Percentiles rank a stretch among this genome's conserved stretches.
Evolutionary conservation across 225 moss, liverwort and hornwort species (phyloP).

Genomic region (Lunularia cruciata): DNA sequence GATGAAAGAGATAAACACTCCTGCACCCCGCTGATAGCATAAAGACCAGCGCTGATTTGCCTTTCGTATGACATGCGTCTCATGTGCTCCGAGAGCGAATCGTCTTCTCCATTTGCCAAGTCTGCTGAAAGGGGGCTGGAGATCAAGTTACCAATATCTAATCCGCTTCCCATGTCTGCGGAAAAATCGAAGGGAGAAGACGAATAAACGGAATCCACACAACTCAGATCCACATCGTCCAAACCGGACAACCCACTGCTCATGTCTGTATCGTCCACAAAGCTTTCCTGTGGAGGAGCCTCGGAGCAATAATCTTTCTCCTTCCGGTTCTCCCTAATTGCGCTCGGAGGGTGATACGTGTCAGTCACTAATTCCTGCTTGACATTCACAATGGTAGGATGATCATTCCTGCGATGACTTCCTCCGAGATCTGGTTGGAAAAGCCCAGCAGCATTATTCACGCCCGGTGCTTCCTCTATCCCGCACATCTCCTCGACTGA

Average conservation of each 20-base stretch:
- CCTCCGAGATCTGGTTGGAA: slow-evolving; percentile 21
- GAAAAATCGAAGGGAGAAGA: slow-evolving; percentile 43
- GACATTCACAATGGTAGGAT: slow-evolving; percentile 14
- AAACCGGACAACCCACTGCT: slow-evolving; percentile 46
- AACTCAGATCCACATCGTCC: slow-evolving; percentile 37
- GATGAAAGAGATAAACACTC: slow-evolving; percentile 35
- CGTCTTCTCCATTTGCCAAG: slow-evolving; percentile 13
- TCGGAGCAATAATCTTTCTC: slow-evolving; percentile 38
- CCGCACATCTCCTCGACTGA: slow-evolving; percentile 33
- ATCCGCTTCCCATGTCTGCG: slow-evolving; percentile 32
- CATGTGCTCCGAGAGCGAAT: slow-evolving; percentile 37
- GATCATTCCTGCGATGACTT: slow-evolving; percentile 14
- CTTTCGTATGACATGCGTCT: slow-evolving; percentile 40
- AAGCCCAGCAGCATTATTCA: slow-evolving; percentile 9
- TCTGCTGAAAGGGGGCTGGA: slow-evolving; percentile 22
- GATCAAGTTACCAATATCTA: slow-evolving; percentile 34
- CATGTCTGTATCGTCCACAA: slow-evolving; percentile 41
- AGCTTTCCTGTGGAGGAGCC: slow-evolving; percentile 25
- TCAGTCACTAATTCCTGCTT: slow-evolving; percentile 21
- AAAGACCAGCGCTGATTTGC: slow-evolving; percentile 30
- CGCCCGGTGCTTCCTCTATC: slow-evolving; percentile 27
- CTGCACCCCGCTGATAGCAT: slow-evolving; percentile 38
- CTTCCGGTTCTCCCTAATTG: slow-evolving; percentile 37
- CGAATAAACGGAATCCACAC: slow-evolving; percentile 37
- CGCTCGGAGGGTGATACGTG: slow-evolving; percentile 16